Percentiles rank a stretch among this genome's conserved stretches.
Conservation (phyloP, 1,139 yeast genomes). For the Diutina scorzettiae region DNA sequence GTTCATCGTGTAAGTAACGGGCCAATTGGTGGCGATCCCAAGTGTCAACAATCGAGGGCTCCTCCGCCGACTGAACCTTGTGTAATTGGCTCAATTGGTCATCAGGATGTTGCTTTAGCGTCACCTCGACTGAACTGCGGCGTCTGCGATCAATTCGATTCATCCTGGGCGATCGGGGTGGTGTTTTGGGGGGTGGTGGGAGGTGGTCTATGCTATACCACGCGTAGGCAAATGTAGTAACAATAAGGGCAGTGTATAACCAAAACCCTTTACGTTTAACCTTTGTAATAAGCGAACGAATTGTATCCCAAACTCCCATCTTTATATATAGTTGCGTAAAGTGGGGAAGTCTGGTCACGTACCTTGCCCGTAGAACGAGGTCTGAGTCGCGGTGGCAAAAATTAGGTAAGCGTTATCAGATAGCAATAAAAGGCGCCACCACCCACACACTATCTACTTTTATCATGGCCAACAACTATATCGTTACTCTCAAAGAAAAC, state of each 20-base stretch:
- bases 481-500: slow-evolving; percentile 11
- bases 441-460: no score
- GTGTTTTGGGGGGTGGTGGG: background rate
- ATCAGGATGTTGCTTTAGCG: slow-evolving; percentile 1
- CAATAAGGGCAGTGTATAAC: slow-evolving; percentile 3
- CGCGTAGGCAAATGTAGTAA: background rate
- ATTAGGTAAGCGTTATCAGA: background rate
- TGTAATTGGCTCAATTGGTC: background rate
- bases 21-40: background rate
- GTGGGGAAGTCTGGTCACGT: background rate
- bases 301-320: background rate
- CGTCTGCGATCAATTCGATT: background rate
- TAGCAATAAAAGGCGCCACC: no score
- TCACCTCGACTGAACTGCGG: background rate
- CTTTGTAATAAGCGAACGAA: background rate
- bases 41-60: slow-evolving; percentile 2
- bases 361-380: background rate
- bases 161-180: background rate
- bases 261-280: slow-evolving; percentile 2
- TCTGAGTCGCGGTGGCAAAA: background rate
- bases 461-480: slow-evolving; percentile 8
- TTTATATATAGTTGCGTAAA: background rate
- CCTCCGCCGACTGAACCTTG: background rate
- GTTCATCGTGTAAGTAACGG: slow-evolving; percentile 1
- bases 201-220: slow-evolving; percentile 3